phyloP scores from a whole-genome alignment of 2,329 filamentous ascomycete genomes.

The Epichloe coenophiala region DNA sequence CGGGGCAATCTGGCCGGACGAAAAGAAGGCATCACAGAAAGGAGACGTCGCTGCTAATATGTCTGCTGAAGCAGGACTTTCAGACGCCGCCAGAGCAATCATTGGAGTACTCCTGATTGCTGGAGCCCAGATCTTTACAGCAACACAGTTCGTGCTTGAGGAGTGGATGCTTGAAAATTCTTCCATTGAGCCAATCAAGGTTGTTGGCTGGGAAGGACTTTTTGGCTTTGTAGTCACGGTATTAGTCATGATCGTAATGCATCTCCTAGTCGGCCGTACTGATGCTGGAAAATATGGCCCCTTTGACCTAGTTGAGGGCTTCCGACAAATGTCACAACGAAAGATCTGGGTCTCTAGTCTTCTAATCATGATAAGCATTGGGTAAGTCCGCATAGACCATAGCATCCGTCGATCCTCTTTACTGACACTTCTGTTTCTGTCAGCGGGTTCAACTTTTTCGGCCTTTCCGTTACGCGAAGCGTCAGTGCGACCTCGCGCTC shows the following conservation, averaged over 20 bases:
- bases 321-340: slow-evolving; percentile 60
- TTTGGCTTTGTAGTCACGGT: slow-evolving; percentile 79
- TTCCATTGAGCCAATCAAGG: slow-evolving; percentile 62
- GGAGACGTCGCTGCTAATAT: slow-evolving; percentile 17
- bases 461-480: slow-evolving; percentile 75
- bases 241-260: slow-evolving; percentile 65
- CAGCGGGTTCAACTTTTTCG: slow-evolving; percentile 98
- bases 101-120: slow-evolving; percentile 85
- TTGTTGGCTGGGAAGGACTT: slow-evolving; percentile 91
- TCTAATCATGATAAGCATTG: slow-evolving; percentile 94
- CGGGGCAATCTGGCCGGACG: slow-evolving; percentile 64
- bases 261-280: slow-evolving; percentile 63
- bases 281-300: slow-evolving; percentile 63
- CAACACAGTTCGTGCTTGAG: slow-evolving; percentile 89
- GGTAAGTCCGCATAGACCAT: slow-evolving; percentile 35
- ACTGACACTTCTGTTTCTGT: slow-evolving; percentile 9
- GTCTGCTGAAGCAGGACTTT: slow-evolving; percentile 25
- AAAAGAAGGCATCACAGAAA: slow-evolving; percentile 31
- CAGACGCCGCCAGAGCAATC: slow-evolving; percentile 39
- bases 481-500: slow-evolving; percentile 89
- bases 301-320: slow-evolving; percentile 81
- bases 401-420: neutral
- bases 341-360: slow-evolving; percentile 65
- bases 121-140: slow-evolving; percentile 90
- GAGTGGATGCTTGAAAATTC: slow-evolving; percentile 71